Conservation (phyloP, 1,284 basidiomycete species). For the Porphyrellus sp. region DNA sequence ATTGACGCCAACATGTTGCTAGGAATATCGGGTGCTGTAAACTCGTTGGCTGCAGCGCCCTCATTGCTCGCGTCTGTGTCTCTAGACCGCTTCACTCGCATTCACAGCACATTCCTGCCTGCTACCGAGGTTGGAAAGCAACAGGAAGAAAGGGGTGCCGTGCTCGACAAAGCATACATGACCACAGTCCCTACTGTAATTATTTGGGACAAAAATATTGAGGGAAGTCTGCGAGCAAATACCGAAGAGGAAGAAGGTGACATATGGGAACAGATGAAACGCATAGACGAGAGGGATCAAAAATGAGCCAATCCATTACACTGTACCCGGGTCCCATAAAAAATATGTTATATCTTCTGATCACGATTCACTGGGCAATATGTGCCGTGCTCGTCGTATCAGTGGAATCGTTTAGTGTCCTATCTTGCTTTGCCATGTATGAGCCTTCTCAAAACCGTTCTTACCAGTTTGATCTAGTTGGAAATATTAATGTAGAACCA, state of each 20-base stretch:
- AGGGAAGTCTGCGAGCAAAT: background rate
- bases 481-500: background rate
- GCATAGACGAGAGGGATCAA: constrained; percentile 41
- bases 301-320: constrained; percentile 2
- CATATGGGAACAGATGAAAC: constrained; percentile 47
- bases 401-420: constrained; percentile 37
- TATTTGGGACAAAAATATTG: constrained; percentile 49
- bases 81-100: constrained; percentile 69
- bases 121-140: constrained; percentile 49
- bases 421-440: constrained; percentile 85
- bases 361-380: background rate
- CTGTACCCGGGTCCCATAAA: background rate
- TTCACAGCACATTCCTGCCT: constrained; percentile 65
- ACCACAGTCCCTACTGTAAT: constrained; percentile 64
- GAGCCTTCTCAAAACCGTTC: constrained; percentile 92
- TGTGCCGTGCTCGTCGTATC: background rate
- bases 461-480: constrained; percentile 59
- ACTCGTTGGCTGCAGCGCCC: constrained; percentile 57
- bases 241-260: constrained; percentile 29
- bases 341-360: background rate
- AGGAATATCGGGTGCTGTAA: constrained; percentile 70
- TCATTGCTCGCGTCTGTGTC: constrained; percentile 55
- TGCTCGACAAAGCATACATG: constrained; percentile 67
- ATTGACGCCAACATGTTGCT: constrained; percentile 1
- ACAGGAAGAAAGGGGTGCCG: constrained; percentile 60